Conservation (phyloP, 257 asterid species). For the Solanum chilense region DNA sequence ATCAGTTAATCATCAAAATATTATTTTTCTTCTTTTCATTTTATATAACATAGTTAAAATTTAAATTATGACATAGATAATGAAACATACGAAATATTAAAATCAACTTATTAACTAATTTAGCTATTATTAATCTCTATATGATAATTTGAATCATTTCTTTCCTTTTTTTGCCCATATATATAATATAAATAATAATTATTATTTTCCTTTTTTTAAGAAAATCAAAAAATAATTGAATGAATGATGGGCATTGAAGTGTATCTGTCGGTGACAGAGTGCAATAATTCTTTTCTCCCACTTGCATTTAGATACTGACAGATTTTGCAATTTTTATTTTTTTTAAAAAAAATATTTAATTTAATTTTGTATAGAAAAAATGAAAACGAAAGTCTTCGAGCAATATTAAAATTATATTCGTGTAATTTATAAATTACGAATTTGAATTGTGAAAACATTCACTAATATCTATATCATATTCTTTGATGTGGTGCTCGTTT, state of each 20-base stretch:
- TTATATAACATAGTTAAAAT: not conserved
- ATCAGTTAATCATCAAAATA: not conserved
- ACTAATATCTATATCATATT: not conserved
- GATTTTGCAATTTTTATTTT: not conserved
- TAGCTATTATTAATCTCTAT: too few species aligned
- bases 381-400: not conserved
- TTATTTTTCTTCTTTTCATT: too few species aligned
- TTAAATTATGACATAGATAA: too few species aligned
- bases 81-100: not conserved
- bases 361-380: not conserved
- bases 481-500: not conserved
- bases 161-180: not conserved
- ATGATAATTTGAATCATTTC: not conserved
- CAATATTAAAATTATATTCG: not conserved
- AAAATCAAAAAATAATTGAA: not conserved
- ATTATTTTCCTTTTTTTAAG: not conserved
- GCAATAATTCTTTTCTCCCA: not conserved
- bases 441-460: rapidly evolving
- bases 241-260: not conserved
- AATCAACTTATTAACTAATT: not conserved
- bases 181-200: not conserved
- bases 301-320: not conserved
- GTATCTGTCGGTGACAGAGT: not conserved
- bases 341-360: not conserved
- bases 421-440: not conserved